Conservation (phyloP, 140 eudicot genomes). For the Anethum foeniculum region DNA sequence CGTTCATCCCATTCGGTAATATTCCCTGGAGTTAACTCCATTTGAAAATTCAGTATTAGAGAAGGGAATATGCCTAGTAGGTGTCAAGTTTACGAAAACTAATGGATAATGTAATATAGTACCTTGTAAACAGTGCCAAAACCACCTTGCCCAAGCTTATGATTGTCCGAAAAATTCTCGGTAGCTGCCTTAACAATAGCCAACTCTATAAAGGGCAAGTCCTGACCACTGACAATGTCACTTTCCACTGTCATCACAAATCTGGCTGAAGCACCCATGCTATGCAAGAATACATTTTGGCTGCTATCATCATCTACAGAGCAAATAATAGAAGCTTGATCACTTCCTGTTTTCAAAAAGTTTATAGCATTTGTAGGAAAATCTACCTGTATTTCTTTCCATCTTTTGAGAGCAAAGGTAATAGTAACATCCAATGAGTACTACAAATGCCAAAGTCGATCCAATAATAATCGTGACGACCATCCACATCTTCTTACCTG, state of each 20-base stretch:
- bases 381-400: slow-evolving; percentile 5
- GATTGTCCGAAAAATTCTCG: slow-evolving; percentile 11
- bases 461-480: not conserved
- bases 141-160: slow-evolving; percentile 30
- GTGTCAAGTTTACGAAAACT: not conserved
- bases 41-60: not conserved
- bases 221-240: not conserved
- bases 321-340: not conserved
- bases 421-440: not conserved
- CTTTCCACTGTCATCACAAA: not conserved
- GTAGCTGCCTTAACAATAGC: slow-evolving; percentile 18
- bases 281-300: not conserved
- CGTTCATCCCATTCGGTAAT: slow-evolving; percentile 7
- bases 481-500: slow-evolving; percentile 2
- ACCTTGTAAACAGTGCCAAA: slow-evolving; percentile 29
- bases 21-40: slow-evolving; percentile 1
- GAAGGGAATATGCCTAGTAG: not conserved
- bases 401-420: not conserved
- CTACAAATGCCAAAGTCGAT: not conserved
- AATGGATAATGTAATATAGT: not conserved
- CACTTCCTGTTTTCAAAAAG: not conserved
- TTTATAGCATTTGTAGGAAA: not conserved
- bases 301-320: slow-evolving; percentile 3
- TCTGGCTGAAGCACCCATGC: not conserved
- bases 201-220: slow-evolving; percentile 11